These are phyloP conservation scores for Pythium biforme DNA, from an alignment of 352 stramenopile genomes.

Conservation along the genomic window DNA sequence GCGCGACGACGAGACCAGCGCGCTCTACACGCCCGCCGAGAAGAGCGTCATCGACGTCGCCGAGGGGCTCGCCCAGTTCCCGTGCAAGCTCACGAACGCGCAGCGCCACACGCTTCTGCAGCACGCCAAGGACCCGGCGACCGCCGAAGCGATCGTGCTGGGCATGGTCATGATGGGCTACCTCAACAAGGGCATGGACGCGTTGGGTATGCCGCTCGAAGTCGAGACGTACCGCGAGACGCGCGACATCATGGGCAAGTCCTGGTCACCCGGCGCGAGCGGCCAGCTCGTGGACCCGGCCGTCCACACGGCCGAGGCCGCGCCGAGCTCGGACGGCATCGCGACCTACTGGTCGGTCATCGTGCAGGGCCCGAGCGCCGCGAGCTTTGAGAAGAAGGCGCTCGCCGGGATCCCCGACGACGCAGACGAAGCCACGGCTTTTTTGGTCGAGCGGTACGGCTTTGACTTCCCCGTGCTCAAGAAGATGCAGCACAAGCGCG, in stretches of 20 bases:
- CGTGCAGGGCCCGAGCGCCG: slow-evolving; percentile 10
- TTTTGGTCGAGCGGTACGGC: slow-evolving; percentile 4
- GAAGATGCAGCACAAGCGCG: slow-evolving; percentile 18
- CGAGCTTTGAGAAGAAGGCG: slow-evolving; percentile 21
- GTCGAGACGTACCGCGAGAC: slow-evolving; percentile 26
- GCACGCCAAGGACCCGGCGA: slow-evolving; percentile 9
- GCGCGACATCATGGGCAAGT: slow-evolving; percentile 18
- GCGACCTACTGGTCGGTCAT: slow-evolving; percentile 18
- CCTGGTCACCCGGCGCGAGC: slow-evolving; percentile 12
- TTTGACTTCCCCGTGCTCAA: slow-evolving; percentile 24
- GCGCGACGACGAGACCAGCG: slow-evolving; percentile 6
- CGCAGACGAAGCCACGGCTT: slow-evolving; percentile 7
- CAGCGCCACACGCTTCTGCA: slow-evolving; percentile 10
- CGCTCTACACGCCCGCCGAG: slow-evolving; percentile 13
- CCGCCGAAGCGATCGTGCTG: slow-evolving; percentile 17
- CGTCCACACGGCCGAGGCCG: slow-evolving; percentile 15
- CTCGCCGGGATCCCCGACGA: slow-evolving; percentile 9
- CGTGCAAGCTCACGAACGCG: slow-evolving; percentile 28
- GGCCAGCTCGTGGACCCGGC: slow-evolving; percentile 19
- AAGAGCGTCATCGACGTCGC: slow-evolving; percentile 23
- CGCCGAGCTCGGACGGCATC: slow-evolving; percentile 5
- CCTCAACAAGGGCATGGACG: slow-evolving; percentile 28
- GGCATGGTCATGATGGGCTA: slow-evolving; percentile 26
- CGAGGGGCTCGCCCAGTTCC: slow-evolving; percentile 14
- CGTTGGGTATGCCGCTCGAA: slow-evolving; percentile 25